Evolutionary conservation across 2,329 filamentous ascomycete species (phyloP).

Genomic region (Coniochaeta hoffmannii): DNA sequence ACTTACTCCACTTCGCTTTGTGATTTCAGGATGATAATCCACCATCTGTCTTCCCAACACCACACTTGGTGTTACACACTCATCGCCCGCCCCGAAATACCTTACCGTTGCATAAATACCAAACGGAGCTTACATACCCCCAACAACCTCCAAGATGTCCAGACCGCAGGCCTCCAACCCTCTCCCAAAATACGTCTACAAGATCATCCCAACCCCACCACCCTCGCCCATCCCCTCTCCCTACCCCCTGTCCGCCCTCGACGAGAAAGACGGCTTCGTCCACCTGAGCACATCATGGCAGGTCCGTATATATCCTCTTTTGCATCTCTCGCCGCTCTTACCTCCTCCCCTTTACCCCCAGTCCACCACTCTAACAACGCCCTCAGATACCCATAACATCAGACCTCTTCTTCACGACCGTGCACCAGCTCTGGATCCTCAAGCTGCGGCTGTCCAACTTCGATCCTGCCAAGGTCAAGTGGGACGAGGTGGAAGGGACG

Average conservation of each 20-base stretch:
- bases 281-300: conserved; percentile 52
- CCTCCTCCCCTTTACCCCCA: background rate
- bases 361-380: background rate
- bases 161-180: conserved; percentile 9
- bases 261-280: conserved; percentile 53
- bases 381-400: conserved; percentile 36
- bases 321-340: background rate
- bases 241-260: conserved; percentile 52
- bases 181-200: conserved; percentile 45
- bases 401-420: conserved; percentile 33
- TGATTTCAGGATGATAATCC: too few species aligned
- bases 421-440: conserved; percentile 37
- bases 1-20: too few species aligned
- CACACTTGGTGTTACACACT: too few species aligned
- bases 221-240: conserved; percentile 43
- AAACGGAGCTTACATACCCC: background rate
- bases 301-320: conserved; percentile 23
- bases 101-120: too few species aligned
- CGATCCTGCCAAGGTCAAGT: conserved; percentile 33
- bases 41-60: too few species aligned
- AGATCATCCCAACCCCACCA: conserved; percentile 48
- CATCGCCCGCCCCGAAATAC: too few species aligned
- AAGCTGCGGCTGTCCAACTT: conserved; percentile 45
- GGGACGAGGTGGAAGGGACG: conserved; percentile 38
- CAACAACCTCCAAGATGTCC: background rate